These are phyloP conservation scores for Paraleonurus japonicus DNA, from an alignment of 257 asterid species.

Conservation along the genomic window DNA sequence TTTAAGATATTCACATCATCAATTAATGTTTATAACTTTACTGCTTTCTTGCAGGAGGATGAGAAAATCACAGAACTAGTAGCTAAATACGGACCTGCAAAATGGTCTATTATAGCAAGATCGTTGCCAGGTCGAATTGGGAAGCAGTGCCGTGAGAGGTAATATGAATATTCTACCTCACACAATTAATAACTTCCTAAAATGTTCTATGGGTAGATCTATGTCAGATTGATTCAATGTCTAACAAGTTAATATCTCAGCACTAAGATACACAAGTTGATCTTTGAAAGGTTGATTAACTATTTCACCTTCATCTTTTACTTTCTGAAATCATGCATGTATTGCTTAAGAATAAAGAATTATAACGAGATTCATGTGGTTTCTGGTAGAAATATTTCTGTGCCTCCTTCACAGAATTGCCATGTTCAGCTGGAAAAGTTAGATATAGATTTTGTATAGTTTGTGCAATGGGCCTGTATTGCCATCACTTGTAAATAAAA, in stretches of 20 bases:
- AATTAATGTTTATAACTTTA: conserved; percentile 8
- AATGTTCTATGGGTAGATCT: conserved; percentile 12
- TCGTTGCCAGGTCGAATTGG: conserved; percentile 98
- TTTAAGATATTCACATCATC: conserved; percentile 23
- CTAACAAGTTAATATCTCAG: conserved; percentile 6
- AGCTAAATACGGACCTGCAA: conserved; percentile 86
- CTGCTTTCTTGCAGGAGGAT: conserved; percentile 72
- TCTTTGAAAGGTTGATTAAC: background rate
- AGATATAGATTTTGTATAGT: background rate
- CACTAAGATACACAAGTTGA: background rate
- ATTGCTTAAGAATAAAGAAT: background rate
- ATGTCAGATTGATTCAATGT: conserved; percentile 4
- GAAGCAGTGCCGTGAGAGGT: conserved; percentile 99
- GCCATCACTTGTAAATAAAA: too few species aligned
- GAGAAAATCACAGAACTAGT: conserved; percentile 80
- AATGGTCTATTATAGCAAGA: conserved; percentile 96
- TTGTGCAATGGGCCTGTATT: too few species aligned
- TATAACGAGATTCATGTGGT: background rate
- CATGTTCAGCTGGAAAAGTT: background rate
- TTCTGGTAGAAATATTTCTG: background rate
- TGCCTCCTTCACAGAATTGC: background rate
- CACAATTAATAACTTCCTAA: background rate
- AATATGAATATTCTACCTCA: conserved; percentile 24
- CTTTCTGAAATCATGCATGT: background rate
- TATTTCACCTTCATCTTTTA: background rate